These are phyloP conservation scores for Taphrina communis DNA, from an alignment of 1,139 yeast genomes.

Conservation along the genomic window DNA sequence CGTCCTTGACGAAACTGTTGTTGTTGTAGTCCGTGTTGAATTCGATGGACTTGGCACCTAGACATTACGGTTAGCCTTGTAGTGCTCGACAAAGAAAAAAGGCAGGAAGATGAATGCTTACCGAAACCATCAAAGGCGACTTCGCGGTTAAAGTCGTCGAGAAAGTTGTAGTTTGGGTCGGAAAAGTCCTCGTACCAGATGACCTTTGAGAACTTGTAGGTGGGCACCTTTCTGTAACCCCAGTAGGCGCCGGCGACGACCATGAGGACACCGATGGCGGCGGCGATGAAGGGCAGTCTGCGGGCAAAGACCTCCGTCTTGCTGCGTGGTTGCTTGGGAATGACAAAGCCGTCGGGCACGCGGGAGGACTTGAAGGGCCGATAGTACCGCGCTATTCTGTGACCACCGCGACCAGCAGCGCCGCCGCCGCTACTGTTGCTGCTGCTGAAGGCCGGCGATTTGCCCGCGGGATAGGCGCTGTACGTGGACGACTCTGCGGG, in stretches of 20 bases:
- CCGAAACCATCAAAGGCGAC: conserved; percentile 44
- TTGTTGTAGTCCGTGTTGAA: conserved; percentile 44
- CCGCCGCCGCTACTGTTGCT: no score
- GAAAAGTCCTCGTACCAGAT: conserved; percentile 41
- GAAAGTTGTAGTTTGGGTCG: conserved; percentile 20
- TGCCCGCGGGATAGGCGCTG: not conserved
- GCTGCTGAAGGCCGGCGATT: not conserved
- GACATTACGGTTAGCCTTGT: not conserved
- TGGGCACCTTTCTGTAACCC: conserved; percentile 43
- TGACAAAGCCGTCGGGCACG: conserved; percentile 20
- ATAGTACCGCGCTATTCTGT: conserved; percentile 7
- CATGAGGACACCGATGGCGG: conserved; percentile 29
- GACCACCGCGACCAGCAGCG: not conserved
- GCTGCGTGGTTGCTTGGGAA: not conserved
- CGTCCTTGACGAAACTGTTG: conserved; percentile 44
- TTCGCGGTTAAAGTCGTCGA: conserved; percentile 43
- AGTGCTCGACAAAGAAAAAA: no score
- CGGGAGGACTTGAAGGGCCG: conserved; percentile 21
- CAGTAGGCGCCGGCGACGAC: conserved; percentile 43
- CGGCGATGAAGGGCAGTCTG: conserved; percentile 26
- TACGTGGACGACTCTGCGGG: conserved; percentile 2
- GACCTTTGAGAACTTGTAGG: conserved; percentile 43
- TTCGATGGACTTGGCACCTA: conserved; percentile 38
- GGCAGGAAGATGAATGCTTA: not conserved
- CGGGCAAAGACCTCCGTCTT: conserved; percentile 33